phyloP scores from a whole-genome alignment of 176 grass and related monocot species.

The Triticum turgidum region DNA sequence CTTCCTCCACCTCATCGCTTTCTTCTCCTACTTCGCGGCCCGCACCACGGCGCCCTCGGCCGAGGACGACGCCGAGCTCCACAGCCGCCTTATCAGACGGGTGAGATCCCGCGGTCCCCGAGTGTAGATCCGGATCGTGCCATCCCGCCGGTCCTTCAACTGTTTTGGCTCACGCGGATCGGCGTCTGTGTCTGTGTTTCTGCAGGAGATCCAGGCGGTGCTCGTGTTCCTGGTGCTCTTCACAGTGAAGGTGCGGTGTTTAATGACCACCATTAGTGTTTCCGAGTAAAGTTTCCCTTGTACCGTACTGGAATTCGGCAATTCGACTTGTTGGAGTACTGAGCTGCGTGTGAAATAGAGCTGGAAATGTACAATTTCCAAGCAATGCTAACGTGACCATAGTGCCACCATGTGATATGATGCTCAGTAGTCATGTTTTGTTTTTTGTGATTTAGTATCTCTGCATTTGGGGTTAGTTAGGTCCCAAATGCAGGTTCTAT shows the following conservation, averaged over 20 bases:
- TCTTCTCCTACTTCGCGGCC: conserved; percentile 89
- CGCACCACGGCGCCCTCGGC: conserved; percentile 50
- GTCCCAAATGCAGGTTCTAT: neutral
- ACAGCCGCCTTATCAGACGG: conserved; percentile 58
- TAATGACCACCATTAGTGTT: neutral
- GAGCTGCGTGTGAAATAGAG: neutral
- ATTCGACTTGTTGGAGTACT: neutral
- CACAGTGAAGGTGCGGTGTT: conserved; percentile 65
- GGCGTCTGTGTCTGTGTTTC: conserved; percentile 6
- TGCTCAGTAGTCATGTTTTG: neutral
- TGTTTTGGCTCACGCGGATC: conserved; percentile 25
- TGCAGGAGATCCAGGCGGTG: conserved; percentile 86
- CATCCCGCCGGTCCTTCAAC: neutral
- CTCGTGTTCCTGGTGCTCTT: conserved; percentile 71
- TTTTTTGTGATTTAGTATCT: neutral
- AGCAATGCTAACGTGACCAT: neutral
- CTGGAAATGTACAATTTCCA: neutral
- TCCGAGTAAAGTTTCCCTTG: neutral
- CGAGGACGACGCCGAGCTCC: conserved; percentile 45
- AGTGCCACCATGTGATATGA: neutral
- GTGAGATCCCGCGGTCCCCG: conserved; percentile 14
- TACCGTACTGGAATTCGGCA: neutral
- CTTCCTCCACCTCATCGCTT: conserved; percentile 78
- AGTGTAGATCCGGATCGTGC: neutral
- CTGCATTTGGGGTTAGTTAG: neutral